phyloP scores from a whole-genome alignment of 805 yeast species.

The Yueomyces sp. region DNA sequence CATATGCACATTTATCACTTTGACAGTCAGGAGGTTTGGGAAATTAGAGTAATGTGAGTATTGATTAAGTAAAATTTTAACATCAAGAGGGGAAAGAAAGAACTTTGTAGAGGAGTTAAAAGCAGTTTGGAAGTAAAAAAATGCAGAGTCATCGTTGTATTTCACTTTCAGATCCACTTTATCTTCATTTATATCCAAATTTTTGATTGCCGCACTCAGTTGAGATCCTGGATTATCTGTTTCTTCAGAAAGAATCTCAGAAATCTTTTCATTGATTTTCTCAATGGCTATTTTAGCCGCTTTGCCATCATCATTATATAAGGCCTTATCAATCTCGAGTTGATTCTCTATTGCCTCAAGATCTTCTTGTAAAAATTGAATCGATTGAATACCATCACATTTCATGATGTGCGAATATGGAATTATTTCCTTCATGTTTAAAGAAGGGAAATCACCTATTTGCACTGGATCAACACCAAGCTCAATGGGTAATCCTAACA shows the following conservation, averaged over 20 bases:
- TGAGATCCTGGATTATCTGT: background rate
- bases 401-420: slow-evolving; percentile 56
- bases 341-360: slow-evolving; percentile 37
- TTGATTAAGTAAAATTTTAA: slow-evolving; percentile 51
- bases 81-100: slow-evolving; percentile 68
- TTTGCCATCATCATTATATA: slow-evolving; percentile 47
- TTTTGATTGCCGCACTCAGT: background rate
- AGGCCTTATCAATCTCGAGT: slow-evolving; percentile 40
- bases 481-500: slow-evolving; percentile 39
- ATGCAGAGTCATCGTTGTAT: slow-evolving; percentile 33
- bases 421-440: slow-evolving; percentile 25
- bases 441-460: slow-evolving; percentile 45
- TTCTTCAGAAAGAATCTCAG: slow-evolving; percentile 21
- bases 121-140: slow-evolving; percentile 66
- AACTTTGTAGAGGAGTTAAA: slow-evolving; percentile 53
- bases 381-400: slow-evolving; percentile 43
- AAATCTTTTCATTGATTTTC: slow-evolving; percentile 37
- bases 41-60: slow-evolving; percentile 51
- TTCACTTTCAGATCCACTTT: slow-evolving; percentile 5
- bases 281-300: slow-evolving; percentile 42
- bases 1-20: slow-evolving; percentile 55
- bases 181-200: background rate
- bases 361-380: slow-evolving; percentile 47
- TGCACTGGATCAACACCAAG: slow-evolving; percentile 25
- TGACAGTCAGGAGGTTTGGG: slow-evolving; percentile 51